A percentile compares a stretch with the other conserved stretches of the same genome.
Evolutionary conservation across 176 grass and related monocot species (phyloP).

Genomic region (Phyllostachys edulis): DNA sequence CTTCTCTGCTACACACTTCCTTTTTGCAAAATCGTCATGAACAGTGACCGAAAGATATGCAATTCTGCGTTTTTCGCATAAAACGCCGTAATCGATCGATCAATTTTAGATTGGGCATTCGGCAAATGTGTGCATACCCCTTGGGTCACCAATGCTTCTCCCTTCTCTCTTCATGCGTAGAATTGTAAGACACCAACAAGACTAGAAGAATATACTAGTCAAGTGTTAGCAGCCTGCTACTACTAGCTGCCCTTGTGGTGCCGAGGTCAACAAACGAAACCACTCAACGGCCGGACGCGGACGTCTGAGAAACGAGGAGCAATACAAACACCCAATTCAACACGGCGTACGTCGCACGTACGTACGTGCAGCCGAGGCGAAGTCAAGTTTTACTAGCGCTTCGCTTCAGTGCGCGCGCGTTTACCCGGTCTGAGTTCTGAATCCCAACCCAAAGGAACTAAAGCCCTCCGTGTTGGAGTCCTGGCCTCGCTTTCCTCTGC

Average conservation of each 20-base stretch:
- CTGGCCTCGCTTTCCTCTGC: not conserved
- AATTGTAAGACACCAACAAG: not conserved
- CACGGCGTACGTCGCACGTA: not conserved
- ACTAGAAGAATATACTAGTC: not conserved
- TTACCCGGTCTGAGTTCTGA: slow-evolving; percentile 22
- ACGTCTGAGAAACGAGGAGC: not conserved
- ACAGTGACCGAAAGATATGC: not conserved
- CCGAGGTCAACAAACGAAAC: slow-evolving; percentile 9
- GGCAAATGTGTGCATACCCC: not conserved
- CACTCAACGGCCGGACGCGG: not conserved
- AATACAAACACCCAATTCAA: not conserved
- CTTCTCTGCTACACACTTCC: not conserved
- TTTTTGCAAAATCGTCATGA: not conserved
- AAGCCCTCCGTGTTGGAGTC: not conserved
- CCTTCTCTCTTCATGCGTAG: not conserved
- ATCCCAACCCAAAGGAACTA: not conserved
- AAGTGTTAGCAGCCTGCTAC: not conserved
- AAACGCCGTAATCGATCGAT: not conserved
- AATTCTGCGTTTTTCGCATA: not conserved
- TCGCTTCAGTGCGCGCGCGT: not conserved
- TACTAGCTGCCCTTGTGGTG: not conserved
- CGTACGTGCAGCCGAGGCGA: not conserved
- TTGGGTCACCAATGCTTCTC: not conserved
- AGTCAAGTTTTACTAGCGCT: not conserved
- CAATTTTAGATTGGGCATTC: not conserved